Conservation (phyloP, 257 asterid species). For the Apocynum venetum region DNA sequence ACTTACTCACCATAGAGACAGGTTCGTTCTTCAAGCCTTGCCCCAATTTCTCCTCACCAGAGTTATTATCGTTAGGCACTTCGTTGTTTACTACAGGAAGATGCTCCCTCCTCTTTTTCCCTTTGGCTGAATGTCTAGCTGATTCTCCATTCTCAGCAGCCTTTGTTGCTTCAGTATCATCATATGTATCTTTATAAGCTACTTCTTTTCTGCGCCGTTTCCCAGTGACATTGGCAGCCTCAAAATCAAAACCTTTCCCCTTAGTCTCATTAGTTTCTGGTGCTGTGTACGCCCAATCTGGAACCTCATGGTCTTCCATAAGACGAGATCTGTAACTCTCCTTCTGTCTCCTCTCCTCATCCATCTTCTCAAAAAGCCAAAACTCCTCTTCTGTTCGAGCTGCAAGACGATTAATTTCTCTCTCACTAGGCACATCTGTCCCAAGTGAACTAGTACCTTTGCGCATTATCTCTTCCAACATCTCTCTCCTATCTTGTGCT, state of each 20-base stretch:
- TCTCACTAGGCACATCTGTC: constrained; percentile 91
- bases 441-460: constrained; percentile 87
- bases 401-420: constrained; percentile 95
- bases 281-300: constrained; percentile 79
- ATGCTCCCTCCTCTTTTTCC: constrained; percentile 44
- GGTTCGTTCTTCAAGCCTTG: constrained; percentile 39
- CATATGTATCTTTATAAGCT: constrained; percentile 58
- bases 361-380: constrained; percentile 96
- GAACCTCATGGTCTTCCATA: constrained; percentile 93
- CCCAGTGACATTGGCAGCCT: constrained; percentile 60
- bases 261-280: constrained; percentile 48
- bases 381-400: constrained; percentile 94
- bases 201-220: constrained; percentile 86
- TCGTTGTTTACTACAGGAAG: constrained; percentile 26
- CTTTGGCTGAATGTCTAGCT: constrained; percentile 37
- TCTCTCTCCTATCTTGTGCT: constrained; percentile 93
- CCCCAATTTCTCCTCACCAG: constrained; percentile 35
- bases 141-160: constrained; percentile 65
- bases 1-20: constrained; percentile 42
- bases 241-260: constrained; percentile 52
- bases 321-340: constrained; percentile 88
- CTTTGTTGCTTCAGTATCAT: constrained; percentile 64
- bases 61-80: constrained; percentile 19
- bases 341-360: constrained; percentile 79
- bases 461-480: constrained; percentile 97